Evolutionary conservation across 805 yeast species (phyloP), one percentile per base, ranked within the genome.

Genomic region (Teunomyces atbi): DNA sequence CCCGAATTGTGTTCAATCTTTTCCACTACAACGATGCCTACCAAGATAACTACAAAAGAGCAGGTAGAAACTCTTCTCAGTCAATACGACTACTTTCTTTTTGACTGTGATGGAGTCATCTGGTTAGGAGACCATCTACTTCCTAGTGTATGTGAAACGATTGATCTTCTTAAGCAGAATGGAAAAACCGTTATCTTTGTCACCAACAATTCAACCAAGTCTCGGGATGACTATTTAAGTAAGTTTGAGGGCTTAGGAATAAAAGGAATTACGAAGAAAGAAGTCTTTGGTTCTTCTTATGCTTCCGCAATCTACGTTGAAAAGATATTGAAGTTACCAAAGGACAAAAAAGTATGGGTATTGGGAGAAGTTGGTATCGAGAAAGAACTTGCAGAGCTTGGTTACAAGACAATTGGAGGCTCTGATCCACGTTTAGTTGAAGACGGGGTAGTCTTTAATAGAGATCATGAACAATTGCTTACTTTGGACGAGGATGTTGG

Each of bases 91-190:
- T 89, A 88, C 48, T 92, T 91, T 58, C 71, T 94, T 54, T 94
- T 94, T 62, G 99, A 94, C 60, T 94, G 99, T 70, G 99, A 94
- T 62, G 99, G 99, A 27, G 99, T 94, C 4, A 73, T 94, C 48
- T 94, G 99, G 99, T 69, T 86, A 41, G 98, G 98, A 2, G 82
- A 80, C 51, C 87, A 83, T 53, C 66, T 89, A 19, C 74, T 94
- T 41, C 97, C 97, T 5, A 71, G 78, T 13, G 86, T 89, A 1
- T 76, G 73, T 10, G 97, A 94, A 62, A 86, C 96, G 0, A 65
- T 94, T 35, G 74, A 76, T 7, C 61, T 86, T 35, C 71, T 94
- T 53, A 76, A 77, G 48, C 47, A 62, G 3, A 46, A 52, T 21
- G 78, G 79, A 32, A 94, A 94, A 65, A 79, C 83, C 50, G 73